Evolutionary conservation across 2,329 filamentous ascomycete species (phyloP).

Genomic region (Microdochium trichocladiopsis): DNA sequence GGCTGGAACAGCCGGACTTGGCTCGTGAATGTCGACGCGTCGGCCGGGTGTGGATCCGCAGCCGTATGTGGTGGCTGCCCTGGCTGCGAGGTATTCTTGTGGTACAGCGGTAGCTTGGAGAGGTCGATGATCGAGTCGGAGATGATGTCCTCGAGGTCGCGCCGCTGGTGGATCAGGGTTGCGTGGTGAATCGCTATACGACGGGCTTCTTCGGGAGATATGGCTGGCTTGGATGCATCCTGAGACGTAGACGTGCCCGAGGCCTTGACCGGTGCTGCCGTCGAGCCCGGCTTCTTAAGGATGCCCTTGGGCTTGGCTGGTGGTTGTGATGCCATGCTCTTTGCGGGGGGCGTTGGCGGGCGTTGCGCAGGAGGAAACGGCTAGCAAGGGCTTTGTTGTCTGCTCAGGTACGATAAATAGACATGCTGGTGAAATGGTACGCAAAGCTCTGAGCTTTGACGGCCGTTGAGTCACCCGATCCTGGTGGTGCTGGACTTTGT

Average conservation of each 20-base stretch:
- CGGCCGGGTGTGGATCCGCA: conserved; percentile 41
- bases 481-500: no score
- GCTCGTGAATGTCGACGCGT: conserved; percentile 58
- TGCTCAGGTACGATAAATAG: no score
- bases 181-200: conserved; percentile 78
- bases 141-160: conserved; percentile 69
- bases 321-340: neutral
- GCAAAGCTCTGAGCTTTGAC: no score
- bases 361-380: no score
- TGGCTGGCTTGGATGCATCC: conserved; percentile 18
- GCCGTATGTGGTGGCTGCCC: conserved; percentile 5
- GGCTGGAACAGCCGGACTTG: conserved; percentile 73
- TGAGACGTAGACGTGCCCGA: conserved; percentile 18
- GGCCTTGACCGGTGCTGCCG: conserved; percentile 28
- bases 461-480: no score
- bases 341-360: no score
- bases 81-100: conserved; percentile 8
- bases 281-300: conserved; percentile 47
- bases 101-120: conserved; percentile 45
- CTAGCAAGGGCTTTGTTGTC: no score
- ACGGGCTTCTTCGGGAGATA: conserved; percentile 28
- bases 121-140: conserved; percentile 66
- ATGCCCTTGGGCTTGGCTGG: conserved; percentile 41
- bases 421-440: no score
- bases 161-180: conserved; percentile 72